phyloP scores from a whole-genome alignment of 2,329 filamentous ascomycete species.

The Penicillium glabrum region DNA sequence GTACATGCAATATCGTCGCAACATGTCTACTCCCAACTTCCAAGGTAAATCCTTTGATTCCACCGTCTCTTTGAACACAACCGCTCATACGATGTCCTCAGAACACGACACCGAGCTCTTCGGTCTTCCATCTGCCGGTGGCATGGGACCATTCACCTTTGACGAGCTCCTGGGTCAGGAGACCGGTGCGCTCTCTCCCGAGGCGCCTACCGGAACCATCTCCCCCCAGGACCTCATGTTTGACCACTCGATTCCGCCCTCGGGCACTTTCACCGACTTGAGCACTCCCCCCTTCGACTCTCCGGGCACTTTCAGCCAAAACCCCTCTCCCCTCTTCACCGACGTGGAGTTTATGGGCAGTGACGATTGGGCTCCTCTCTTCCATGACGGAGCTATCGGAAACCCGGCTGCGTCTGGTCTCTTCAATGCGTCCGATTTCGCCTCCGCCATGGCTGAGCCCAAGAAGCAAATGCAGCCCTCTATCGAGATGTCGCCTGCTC shows the following conservation, averaged over 20 bases:
- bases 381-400: slow-evolving; percentile 30
- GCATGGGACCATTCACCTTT: slow-evolving; percentile 17
- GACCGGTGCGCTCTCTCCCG: slow-evolving; percentile 25
- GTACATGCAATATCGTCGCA: slow-evolving; percentile 29
- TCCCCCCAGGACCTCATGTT: slow-evolving; percentile 81
- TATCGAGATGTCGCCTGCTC: slow-evolving; percentile 32
- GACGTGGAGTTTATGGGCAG: slow-evolving; percentile 55
- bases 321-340: slow-evolving; percentile 75
- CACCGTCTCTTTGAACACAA: neutral
- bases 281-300: slow-evolving; percentile 82
- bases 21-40: slow-evolving; percentile 42
- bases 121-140: slow-evolving; percentile 27
- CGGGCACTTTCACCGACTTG: slow-evolving; percentile 75
- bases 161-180: slow-evolving; percentile 16
- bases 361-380: slow-evolving; percentile 69
- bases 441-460: slow-evolving; percentile 24
- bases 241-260: slow-evolving; percentile 76
- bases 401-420: slow-evolving; percentile 6
- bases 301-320: slow-evolving; percentile 67
- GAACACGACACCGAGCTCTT: slow-evolving; percentile 28
- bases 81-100: slow-evolving; percentile 17
- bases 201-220: slow-evolving; percentile 60
- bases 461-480: slow-evolving; percentile 23
- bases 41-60: slow-evolving; percentile 38
- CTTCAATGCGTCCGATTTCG: slow-evolving; percentile 31